Evolutionary conservation across 768 basidiomycete species (phyloP).

Genomic region (Suillus weaverae): DNA sequence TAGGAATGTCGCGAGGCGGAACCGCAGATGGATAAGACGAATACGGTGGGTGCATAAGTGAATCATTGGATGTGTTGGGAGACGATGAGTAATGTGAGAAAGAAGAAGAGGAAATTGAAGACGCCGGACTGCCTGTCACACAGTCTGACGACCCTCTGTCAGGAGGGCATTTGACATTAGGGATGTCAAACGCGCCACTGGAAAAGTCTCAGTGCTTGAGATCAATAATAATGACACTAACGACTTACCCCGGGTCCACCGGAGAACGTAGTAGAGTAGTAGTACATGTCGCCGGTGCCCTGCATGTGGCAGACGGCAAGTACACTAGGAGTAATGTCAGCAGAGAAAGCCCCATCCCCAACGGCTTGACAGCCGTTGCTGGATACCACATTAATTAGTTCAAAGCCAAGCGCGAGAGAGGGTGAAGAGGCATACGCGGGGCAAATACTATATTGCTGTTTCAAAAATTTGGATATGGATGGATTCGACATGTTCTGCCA

Average conservation of each 20-base stretch:
- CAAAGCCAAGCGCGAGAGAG: neutral
- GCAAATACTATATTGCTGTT: conserved; percentile 90
- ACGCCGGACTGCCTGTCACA: conserved; percentile 93
- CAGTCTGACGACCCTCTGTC: conserved; percentile 92
- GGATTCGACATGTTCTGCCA: conserved; percentile 83
- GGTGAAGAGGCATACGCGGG: conserved; percentile 64
- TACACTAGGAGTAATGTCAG: conserved; percentile 76
- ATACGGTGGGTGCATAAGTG: conserved; percentile 18
- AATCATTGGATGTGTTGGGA: conserved; percentile 21
- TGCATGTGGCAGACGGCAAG: conserved; percentile 85
- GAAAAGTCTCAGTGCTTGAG: conserved; percentile 12
- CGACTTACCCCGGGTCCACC: conserved; percentile 82
- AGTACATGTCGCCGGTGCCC: conserved; percentile 81
- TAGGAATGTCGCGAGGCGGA: conserved; percentile 44
- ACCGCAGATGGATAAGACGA: conserved; percentile 30
- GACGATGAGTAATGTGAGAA: conserved; percentile 33
- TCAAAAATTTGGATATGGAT: conserved; percentile 68
- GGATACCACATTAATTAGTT: conserved; percentile 20
- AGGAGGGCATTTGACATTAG: conserved; percentile 91
- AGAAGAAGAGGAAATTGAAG: conserved; percentile 48
- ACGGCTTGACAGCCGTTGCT: conserved; percentile 97
- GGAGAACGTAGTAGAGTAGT: conserved; percentile 92
- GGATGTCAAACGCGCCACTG: conserved; percentile 96
- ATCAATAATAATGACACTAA: neutral
- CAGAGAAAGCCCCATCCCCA: conserved; percentile 92